Conservation (phyloP, 75 land plant genomes). For the Picea sitchensis region DNA sequence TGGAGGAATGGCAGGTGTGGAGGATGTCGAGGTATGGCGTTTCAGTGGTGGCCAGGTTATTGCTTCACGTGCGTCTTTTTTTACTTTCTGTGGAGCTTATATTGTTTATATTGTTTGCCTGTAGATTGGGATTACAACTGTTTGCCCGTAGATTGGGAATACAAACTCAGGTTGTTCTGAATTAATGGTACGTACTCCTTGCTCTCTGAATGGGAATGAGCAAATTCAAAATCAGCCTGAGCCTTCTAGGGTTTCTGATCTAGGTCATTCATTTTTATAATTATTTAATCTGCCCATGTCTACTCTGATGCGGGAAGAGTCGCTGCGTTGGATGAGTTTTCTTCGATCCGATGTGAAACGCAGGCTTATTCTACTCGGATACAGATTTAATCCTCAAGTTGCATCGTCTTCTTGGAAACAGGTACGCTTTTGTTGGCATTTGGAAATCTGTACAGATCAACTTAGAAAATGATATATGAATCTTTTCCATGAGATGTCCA, state of each 20-base stretch:
- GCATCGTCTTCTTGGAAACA: slow-evolving; percentile 58
- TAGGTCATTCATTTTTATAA: neutral
- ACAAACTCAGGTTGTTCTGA: neutral
- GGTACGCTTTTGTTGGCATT: slow-evolving; percentile 29
- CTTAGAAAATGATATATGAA: too few species aligned
- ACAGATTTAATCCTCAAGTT: slow-evolving; percentile 44
- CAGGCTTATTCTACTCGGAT: slow-evolving; percentile 47
- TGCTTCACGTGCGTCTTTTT: too few species aligned
- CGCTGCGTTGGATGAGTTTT: slow-evolving; percentile 68
- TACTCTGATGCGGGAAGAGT: slow-evolving; percentile 60
- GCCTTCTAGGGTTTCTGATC: neutral
- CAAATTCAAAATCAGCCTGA: neutral
- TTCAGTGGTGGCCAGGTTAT: too few species aligned
- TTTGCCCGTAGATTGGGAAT: too few species aligned
- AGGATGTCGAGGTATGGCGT: too few species aligned
- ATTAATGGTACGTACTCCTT: slow-evolving; percentile 9
- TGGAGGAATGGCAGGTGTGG: too few species aligned
- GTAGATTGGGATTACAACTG: too few species aligned
- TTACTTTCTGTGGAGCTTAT: too few species aligned
- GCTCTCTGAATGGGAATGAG: slow-evolving; percentile 1
- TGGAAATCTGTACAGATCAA: too few species aligned
- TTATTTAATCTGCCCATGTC: slow-evolving; percentile 21
- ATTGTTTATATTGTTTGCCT: too few species aligned
- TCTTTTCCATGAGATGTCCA: too few species aligned
- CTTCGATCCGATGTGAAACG: slow-evolving; percentile 56